Evolutionary conservation across 768 basidiomycete species (phyloP), one percentile per base, ranked within the genome.

Genomic region (Clavulina sp.): DNA sequence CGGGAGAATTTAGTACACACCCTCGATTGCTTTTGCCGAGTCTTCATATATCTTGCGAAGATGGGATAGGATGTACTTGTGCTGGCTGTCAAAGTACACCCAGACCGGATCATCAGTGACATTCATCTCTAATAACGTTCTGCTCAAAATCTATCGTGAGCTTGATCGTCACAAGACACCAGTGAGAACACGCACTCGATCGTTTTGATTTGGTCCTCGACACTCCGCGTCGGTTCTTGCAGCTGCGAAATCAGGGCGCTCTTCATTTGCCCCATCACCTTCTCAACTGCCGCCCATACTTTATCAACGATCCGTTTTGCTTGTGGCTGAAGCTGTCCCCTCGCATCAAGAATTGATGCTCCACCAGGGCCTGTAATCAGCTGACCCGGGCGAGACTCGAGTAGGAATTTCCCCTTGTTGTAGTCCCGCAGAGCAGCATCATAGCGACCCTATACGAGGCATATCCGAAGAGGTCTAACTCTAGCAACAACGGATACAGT

Each of bases 141-240:
- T 97, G 57, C 0, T 33, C 5, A 29, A 13, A 18, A 24, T 49
- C 7, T n/a, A 48, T 48, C 36, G 31, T 30, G 33, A 46, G 7
- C n/a, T 36, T 48, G 7, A 41, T 21, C 31, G 47, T 13, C 34
- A 38, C 4, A 26, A 28, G 48, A 40, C 52, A 19, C 41, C 21
- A 18, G 48, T 26, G 34, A 4, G 23, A 46, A 3, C 1, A 66
- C 80, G 58, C 60, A 89, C 95, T 97, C 92, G 51, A 99, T 83
- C 1, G 86, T 95, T 69, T 86, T 89, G 67, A 96, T 92, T 54
- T 95, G 89, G 57, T 97, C 93, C 57, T 99, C 95, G 3, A 89
- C 73, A 43, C 75, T 79, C 48, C 86, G 73, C 48, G 68, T 72
- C 3, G 81, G 73, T 58, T 96, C 88, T 63, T 84, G 79, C 41